Conservation (phyloP, 2,329 filamentous ascomycete species). For the Fusarium aywerte region DNA sequence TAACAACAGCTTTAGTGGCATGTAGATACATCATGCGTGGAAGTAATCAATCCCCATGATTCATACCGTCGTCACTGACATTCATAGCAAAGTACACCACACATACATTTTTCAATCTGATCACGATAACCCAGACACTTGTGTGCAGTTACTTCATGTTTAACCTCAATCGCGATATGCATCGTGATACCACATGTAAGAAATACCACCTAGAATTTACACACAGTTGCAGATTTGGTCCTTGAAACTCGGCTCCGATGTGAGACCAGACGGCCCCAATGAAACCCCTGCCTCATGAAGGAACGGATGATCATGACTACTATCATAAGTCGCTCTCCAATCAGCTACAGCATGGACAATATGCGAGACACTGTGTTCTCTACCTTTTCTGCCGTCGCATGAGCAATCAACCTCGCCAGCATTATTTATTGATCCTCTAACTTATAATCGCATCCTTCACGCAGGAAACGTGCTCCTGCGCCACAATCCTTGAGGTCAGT, state of each 20-base stretch:
- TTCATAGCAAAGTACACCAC: background rate
- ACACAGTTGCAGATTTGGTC: background rate
- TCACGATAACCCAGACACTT: background rate
- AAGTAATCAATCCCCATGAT: constrained; percentile 2
- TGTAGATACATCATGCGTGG: background rate
- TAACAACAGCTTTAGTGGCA: background rate
- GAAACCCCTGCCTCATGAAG: constrained; percentile 15
- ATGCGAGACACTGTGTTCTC: background rate
- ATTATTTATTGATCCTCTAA: background rate
- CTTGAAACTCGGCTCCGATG: constrained; percentile 9
- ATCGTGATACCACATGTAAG: background rate
- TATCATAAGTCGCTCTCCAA: background rate
- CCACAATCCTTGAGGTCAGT: background rate
- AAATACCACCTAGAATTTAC: background rate
- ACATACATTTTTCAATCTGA: background rate
- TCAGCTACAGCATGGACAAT: background rate
- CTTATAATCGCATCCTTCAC: background rate
- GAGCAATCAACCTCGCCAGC: too few relatives aligned
- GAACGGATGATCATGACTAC: constrained; percentile 27
- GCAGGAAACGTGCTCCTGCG: background rate
- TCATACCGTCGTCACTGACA: background rate
- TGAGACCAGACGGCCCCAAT: background rate
- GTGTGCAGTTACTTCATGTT: background rate
- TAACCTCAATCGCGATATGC: background rate
- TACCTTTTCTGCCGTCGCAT: background rate